phyloP scores from a whole-genome alignment of 352 stramenopile species.

The Pythium sukuiense region DNA sequence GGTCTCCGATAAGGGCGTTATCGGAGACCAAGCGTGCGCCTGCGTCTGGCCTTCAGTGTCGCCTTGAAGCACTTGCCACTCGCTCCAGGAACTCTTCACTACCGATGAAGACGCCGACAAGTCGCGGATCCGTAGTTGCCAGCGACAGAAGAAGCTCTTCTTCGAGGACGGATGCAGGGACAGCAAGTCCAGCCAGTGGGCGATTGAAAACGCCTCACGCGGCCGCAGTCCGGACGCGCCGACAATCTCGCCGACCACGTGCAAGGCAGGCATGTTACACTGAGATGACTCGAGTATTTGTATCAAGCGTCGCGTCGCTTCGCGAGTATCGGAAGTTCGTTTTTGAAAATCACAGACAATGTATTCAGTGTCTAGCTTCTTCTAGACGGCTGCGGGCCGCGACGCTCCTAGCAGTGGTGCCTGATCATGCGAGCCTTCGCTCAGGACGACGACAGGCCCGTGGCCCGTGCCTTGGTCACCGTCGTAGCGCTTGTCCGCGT shows the following conservation, averaged over 20 bases:
- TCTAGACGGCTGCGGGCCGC: not conserved
- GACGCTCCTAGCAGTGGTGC: slow-evolving; percentile 16
- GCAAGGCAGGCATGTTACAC: slow-evolving; percentile 36
- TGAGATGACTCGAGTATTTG: not conserved
- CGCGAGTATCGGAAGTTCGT: not conserved
- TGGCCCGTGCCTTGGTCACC: not conserved
- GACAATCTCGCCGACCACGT: slow-evolving; percentile 53
- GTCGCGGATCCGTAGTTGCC: slow-evolving; percentile 29
- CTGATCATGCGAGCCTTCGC: slow-evolving; percentile 18
- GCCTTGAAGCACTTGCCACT: slow-evolving; percentile 46
- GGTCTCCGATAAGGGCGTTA: slow-evolving; percentile 12
- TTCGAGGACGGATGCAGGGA: slow-evolving; percentile 39
- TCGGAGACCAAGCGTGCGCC: slow-evolving; percentile 28
- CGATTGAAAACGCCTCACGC: slow-evolving; percentile 21
- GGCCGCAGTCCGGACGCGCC: slow-evolving; percentile 40
- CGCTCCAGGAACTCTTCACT: slow-evolving; percentile 2
- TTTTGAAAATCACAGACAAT: not conserved
- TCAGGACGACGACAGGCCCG: not conserved
- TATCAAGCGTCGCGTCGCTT: slow-evolving; percentile 12
- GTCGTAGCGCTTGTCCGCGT: slow-evolving; percentile 14
- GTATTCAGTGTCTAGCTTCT: not conserved
- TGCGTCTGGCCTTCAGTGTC: slow-evolving; percentile 47
- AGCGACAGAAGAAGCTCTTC: slow-evolving; percentile 54
- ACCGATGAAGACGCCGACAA: slow-evolving; percentile 6
- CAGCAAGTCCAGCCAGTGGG: slow-evolving; percentile 40